Evolutionary conservation across 2,329 filamentous ascomycete species (phyloP), one percentile per base, ranked within the genome.

Genomic region (Verticillium tricorpus): DNA sequence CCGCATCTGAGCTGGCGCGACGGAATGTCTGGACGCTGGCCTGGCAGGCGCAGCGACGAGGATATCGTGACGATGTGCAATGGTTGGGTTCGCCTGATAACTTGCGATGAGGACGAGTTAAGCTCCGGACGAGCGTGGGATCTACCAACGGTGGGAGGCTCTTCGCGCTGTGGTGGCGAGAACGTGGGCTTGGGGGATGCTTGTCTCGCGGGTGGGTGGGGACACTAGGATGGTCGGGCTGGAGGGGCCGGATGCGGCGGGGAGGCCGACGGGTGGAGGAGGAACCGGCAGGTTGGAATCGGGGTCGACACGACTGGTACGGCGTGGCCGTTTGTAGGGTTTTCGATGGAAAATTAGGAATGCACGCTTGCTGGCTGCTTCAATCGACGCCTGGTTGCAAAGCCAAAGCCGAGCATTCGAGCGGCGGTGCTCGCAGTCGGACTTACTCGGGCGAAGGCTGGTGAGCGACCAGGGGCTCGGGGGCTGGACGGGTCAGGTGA

Each of bases 181-280:
- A 58, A 58, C 60, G 39, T 61, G 59, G 45, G 40, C 62, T 25
- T 12, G 8, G 67, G 67, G 15, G 37, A 45, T 58, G 57, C 39
- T 58, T 50, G 57, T 58, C 37, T 58, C 56, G 31, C 9, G 45
- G 45, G 45, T 11, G 40, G 40, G 40, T 50, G 45, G 45, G 45
- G 45, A 19, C 45, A n/a, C 45, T 50, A 50, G 45, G 11, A 14
- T 22, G 22, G 45, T 3, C 45, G 19, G 45, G 8, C n/a, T 50
- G 45, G 45, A 50, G 45, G 45, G 45, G 19, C 45, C 45, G 17
- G 45, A 50, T 50, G 45, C 45, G 45, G 45, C 45, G 45, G 45
- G 45, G 45, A 50, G 45, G 45, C 45, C 45, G 45, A 50, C n/a
- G 19, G 45, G 45, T 50, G 45, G 45, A 22, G n/a, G 34, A n/a